phyloP scores from a whole-genome alignment of 768 basidiomycete genomes.

The Suillus variegatus region DNA sequence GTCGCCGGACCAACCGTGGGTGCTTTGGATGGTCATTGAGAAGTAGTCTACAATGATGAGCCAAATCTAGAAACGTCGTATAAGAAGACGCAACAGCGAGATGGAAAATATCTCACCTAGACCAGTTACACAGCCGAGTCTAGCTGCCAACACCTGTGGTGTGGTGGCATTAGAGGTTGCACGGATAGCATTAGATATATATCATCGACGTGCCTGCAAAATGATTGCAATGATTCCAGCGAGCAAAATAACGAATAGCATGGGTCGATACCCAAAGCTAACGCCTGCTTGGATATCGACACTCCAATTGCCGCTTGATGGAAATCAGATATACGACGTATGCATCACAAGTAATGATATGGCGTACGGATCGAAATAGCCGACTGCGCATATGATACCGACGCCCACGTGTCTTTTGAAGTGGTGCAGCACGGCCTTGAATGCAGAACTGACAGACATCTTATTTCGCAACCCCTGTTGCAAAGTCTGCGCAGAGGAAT shows the following conservation, averaged over 20 bases:
- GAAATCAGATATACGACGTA: neutral
- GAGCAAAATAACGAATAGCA: constrained; percentile 48
- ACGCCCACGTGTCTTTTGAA: constrained; percentile 38
- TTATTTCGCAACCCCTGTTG: constrained; percentile 7
- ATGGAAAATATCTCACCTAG: constrained; percentile 17
- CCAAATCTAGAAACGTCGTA: constrained; percentile 37
- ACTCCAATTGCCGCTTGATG: constrained; percentile 41
- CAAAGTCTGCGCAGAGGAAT: constrained; percentile 9
- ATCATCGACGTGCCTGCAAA: constrained; percentile 31
- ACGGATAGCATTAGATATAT: neutral
- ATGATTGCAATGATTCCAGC: constrained; percentile 46
- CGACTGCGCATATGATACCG: constrained; percentile 40
- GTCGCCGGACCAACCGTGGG: constrained; percentile 38
- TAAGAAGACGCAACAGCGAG: neutral
- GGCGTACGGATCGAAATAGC: constrained; percentile 37
- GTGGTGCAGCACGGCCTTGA: constrained; percentile 26
- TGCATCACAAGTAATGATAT: neutral
- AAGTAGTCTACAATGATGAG: constrained; percentile 48
- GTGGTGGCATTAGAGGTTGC: neutral
- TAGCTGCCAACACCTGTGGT: constrained; percentile 39
- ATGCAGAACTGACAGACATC: constrained; percentile 10
- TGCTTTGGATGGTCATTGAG: constrained; percentile 45
- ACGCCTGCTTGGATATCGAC: constrained; percentile 46
- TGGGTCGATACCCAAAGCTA: constrained; percentile 43
- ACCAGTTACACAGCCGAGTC: constrained; percentile 39